These are phyloP conservation scores for Citrullus mucosospermus DNA, from an alignment of 306 rosid genomes.

Conservation along the genomic window DNA sequence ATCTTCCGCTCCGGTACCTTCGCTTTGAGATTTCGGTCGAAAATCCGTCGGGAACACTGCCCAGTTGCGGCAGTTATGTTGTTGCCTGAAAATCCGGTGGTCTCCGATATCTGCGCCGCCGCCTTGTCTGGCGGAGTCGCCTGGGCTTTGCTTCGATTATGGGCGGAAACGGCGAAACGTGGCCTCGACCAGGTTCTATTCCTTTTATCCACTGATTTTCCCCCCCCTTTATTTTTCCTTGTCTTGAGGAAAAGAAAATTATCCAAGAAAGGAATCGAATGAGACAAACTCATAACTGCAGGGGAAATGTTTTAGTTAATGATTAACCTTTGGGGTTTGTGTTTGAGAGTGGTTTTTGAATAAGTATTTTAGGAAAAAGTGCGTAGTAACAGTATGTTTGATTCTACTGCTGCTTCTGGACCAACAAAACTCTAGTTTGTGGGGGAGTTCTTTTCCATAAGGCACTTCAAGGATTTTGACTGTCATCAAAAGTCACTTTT, in stretches of 20 bases:
- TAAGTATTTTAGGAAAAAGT: not conserved
- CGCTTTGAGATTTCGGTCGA: not conserved
- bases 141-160: slow-evolving; percentile 34
- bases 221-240: not conserved
- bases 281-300: not conserved
- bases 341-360: not conserved
- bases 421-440: not conserved
- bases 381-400: not conserved
- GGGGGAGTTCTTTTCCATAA: not conserved
- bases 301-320: not conserved
- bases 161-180: slow-evolving; percentile 57
- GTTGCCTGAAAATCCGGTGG: slow-evolving; percentile 26
- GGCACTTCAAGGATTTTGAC: not conserved
- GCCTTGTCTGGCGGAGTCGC: slow-evolving; percentile 43
- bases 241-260: too few species aligned
- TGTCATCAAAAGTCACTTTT: not conserved
- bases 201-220: not conserved
- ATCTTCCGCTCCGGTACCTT: not conserved
- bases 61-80: slow-evolving; percentile 42
- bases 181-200: slow-evolving; percentile 60
- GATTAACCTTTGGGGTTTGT: not conserved
- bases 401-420: not conserved
- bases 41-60: slow-evolving; percentile 12
- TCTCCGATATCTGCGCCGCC: slow-evolving; percentile 55
- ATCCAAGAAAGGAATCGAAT: too few species aligned